Base-by-base conservation (phyloP, 2,329 filamentous ascomycete genomes). In the Fusarium keratoplasticum region DNA sequence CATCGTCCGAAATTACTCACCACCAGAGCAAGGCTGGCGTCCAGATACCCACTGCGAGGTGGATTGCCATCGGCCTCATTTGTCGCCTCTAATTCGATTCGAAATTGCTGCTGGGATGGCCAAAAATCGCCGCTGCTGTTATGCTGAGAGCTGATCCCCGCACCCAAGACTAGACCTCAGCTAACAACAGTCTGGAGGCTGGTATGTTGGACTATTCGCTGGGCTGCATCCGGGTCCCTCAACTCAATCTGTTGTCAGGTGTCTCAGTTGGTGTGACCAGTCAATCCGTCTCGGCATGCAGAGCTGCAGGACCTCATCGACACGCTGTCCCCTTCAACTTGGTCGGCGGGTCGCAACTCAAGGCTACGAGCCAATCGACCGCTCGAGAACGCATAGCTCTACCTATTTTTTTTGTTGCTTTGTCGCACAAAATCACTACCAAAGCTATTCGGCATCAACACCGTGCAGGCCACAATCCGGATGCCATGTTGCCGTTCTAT, bases 241-340 rank as follows among this genome's bases (percentile, higher is more conserved):
- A 54, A 54, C 44, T 42, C 60, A 50, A 36, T 27, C 35, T 47
- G 33, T 22, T 44, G 18, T 47, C 62, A 67, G 67, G 70, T 64
- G 54, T 61, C 66, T 40, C 25, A 22, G 38, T 38, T 52, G 25
- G 47, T 35, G 60, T 64, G 55, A 59, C 59, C 31, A 40, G 58
- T 52, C 42, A 33, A 59, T 36, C 29, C 57, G n/a, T n/a, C n/a
- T 44, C 27, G 33, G 36, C 20, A 61, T 50, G 27, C 16, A 58
- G 36, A 59, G 18, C 54, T 64, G 52, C 54, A 47, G n/a, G 29
- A 27, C 70, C 33, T 44, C 27, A 29, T 31, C 50, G 52, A 70
- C 70, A 70, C 66, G 29, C 52, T 20, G 47, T 70, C 61, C 57
- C 35, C 42, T 47, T 62, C 29, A 47, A 36, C 31, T 58, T 67